Percentiles rank a stretch among this genome's conserved stretches.
Evolutionary conservation across 495 filamentous ascomycete genomes (phyloP).

Genomic region (Penicilliopsis zonata): DNA sequence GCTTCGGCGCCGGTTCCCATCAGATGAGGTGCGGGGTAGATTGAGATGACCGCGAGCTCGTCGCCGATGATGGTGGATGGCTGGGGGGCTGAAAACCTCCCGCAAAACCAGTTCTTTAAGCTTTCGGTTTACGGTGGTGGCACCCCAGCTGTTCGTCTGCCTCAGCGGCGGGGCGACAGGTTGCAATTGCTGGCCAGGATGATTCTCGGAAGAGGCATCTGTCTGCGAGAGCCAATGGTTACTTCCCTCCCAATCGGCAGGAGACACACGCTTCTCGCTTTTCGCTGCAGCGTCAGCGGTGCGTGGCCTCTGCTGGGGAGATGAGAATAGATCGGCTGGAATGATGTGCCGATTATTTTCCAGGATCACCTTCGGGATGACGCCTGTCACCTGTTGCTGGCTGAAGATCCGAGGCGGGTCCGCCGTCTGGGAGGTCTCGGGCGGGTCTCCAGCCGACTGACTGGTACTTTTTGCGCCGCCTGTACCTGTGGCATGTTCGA

Average conservation of each 20-base stretch:
- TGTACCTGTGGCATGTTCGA: constrained; percentile 5
- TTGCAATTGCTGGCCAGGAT: too few relatives aligned
- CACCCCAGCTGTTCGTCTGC: constrained; percentile 69
- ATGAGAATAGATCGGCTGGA: constrained; percentile 69
- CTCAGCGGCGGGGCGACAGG: constrained; percentile 13
- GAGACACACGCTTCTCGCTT: constrained; percentile 8
- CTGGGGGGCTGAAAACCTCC: constrained; percentile 82
- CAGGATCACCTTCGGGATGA: constrained; percentile 84
- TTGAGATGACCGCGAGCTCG: constrained; percentile 51
- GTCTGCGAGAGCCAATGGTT: constrained; percentile 3
- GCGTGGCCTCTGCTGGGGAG: constrained; percentile 16
- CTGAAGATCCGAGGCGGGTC: constrained; percentile 60
- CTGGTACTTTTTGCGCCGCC: constrained; percentile 12
- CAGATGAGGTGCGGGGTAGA: constrained; percentile 30
- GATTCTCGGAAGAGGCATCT: constrained; percentile 1
- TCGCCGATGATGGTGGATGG: constrained; percentile 54
- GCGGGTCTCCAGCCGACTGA: constrained; percentile 5
- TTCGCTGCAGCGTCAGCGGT: constrained; percentile 14
- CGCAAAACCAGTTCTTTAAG: constrained; percentile 86
- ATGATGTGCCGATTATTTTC: constrained; percentile 95
- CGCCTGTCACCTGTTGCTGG: constrained; percentile 52
- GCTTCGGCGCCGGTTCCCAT: constrained; percentile 18
- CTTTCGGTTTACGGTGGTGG: constrained; percentile 84
- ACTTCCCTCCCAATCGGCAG: constrained; percentile 6
- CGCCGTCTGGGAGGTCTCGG: constrained; percentile 10